Percentiles rank a stretch among this genome's conserved stretches.
phyloP scores from a whole-genome alignment of 2,329 filamentous ascomycete species.

The Botrytis paeoniae region DNA sequence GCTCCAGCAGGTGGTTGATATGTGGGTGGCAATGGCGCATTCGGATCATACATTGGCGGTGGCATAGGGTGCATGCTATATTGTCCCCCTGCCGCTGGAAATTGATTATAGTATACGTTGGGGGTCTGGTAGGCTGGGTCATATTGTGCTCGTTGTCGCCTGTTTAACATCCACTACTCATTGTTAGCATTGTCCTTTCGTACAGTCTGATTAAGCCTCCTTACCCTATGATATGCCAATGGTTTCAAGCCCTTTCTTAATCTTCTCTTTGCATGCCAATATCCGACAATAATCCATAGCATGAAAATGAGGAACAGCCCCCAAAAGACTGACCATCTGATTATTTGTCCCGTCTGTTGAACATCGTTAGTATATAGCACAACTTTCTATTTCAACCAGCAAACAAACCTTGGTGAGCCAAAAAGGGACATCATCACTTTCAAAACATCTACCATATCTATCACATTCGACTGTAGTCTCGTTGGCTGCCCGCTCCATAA shows the following conservation, averaged over 20 bases:
- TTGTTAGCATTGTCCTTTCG: slow-evolving; percentile 23
- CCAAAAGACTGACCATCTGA: slow-evolving; percentile 71
- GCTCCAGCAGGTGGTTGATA: slow-evolving; percentile 52
- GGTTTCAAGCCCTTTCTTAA: slow-evolving; percentile 64
- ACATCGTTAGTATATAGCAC: slow-evolving; percentile 31
- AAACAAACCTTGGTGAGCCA: slow-evolving; percentile 43
- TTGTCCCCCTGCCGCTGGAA: slow-evolving; percentile 37
- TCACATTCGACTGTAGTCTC: neutral
- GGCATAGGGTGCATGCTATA: slow-evolving; percentile 53
- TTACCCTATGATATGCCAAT: slow-evolving; percentile 67
- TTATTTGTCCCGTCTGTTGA: slow-evolving; percentile 38
- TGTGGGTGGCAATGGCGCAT: slow-evolving; percentile 49
- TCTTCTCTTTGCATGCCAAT: slow-evolving; percentile 65
- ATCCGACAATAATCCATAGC: slow-evolving; percentile 63
- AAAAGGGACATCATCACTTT: slow-evolving; percentile 36
- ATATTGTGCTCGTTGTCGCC: slow-evolving; percentile 33
- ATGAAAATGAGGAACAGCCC: slow-evolving; percentile 57
- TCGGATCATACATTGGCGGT: slow-evolving; percentile 56
- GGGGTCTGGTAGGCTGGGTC: slow-evolving; percentile 48
- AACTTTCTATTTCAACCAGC: neutral
- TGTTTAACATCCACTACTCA: slow-evolving; percentile 36
- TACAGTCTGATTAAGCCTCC: slow-evolving; percentile 29
- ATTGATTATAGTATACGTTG: slow-evolving; percentile 42
- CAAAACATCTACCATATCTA: slow-evolving; percentile 30
- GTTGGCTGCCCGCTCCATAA: neutral